Conservation (phyloP, 495 filamentous ascomycete species). For the Penicillium argentinense region DNA sequence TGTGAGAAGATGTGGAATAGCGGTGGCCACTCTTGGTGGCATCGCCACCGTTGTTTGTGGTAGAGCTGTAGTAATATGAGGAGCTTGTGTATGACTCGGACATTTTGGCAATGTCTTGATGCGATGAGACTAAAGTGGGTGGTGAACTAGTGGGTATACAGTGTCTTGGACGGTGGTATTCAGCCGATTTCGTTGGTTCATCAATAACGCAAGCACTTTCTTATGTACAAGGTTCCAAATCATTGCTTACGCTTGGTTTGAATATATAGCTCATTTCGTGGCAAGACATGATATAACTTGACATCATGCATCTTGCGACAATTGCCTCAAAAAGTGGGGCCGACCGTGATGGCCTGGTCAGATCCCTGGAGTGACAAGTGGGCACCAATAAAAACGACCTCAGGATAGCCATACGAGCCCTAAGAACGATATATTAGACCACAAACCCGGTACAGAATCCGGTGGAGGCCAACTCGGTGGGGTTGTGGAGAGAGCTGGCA, state of each 20-base stretch:
- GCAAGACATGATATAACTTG: conserved; percentile 12
- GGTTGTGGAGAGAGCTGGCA: not conserved
- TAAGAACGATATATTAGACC: not conserved
- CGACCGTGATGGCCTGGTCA: not conserved
- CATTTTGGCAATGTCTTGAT: conserved; percentile 11
- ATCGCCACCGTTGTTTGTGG: conserved; percentile 25
- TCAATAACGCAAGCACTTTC: too few relatives aligned
- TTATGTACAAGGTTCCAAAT: too few relatives aligned
- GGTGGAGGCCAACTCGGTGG: not conserved
- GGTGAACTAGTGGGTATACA: too few relatives aligned
- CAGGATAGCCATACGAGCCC: not conserved
- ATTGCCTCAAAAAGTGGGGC: conserved; percentile 1
- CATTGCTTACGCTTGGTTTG: not conserved
- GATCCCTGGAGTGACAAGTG: not conserved
- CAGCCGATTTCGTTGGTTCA: too few relatives aligned
- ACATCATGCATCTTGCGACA: conserved; percentile 1
- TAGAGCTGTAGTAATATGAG: conserved; percentile 37
- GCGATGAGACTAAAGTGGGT: not conserved
- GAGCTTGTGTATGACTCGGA: conserved; percentile 26
- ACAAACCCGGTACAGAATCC: not conserved
- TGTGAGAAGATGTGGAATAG: conserved; percentile 36
- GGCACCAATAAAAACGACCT: not conserved
- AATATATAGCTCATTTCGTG: conserved; percentile 2
- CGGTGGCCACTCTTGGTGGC: conserved; percentile 32
- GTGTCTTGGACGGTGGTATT: too few relatives aligned